Evolutionary conservation across 2,329 filamentous ascomycete species (phyloP), one percentile per base, ranked within the genome.

Genomic region (Cercospora zeae-maydis): DNA sequence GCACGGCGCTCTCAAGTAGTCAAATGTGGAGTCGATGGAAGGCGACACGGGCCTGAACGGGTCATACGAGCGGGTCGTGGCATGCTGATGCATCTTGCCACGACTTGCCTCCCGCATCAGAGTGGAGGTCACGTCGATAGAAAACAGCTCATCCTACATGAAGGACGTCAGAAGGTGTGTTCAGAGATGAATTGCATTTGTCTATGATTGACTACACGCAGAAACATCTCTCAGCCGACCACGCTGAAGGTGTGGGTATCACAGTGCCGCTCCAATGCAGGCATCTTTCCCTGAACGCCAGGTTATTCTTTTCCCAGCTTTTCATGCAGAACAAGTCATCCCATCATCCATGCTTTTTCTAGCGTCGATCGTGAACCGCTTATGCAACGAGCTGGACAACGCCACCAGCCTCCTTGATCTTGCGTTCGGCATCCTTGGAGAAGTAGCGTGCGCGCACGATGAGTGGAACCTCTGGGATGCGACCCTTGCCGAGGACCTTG

Each of bases 401-500:
- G 82, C 93, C 93, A 81, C 95, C 95, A 76, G 93, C 93, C 82
- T 95, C 92, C 80, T 91, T 96, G 83, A 99, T 97, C 90, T 99
- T 99, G 84, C 91, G 86, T 89, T 99, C 95, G 73, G 95, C 95
- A 80, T 96, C 88, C 80, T 90, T 90, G 86, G 88, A 92, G 82
- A 99, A 91, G 85, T 92, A 98, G 80, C 95, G 86, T 74, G 95
- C 93, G 78, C 91, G 91, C 73, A 99, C 93, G 76, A 99, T 91
- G 76, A 99, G 82, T 73, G 95, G 95, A 76, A 98, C 87, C 78
- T 93, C 85, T 77, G 95, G 93, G 76, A 98, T 85, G 78, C 93
- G 89, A 82, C 95, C 95, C 88, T 99, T 99, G 80, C 95, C 96
- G 79, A 99, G 90, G 73, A 99, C 88, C 86, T 99, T 99, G 78